Conservation (phyloP, 805 yeast species). For the Ogataea paradorogensis region DNA sequence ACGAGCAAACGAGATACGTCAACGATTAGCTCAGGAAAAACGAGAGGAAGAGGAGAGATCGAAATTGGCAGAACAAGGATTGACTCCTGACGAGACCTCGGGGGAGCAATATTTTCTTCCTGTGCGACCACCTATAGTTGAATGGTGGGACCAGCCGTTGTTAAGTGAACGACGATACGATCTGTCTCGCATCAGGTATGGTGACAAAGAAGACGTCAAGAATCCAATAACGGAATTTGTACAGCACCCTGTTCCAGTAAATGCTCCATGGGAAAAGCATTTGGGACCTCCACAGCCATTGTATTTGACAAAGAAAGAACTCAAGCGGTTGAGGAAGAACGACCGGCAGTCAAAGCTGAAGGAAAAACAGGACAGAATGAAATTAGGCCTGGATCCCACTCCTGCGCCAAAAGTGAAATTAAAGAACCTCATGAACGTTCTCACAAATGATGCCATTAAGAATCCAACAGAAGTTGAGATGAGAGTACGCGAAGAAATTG, state of each 20-base stretch:
- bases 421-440: slow-evolving; percentile 79
- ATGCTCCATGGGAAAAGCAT: slow-evolving; percentile 55
- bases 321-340: slow-evolving; percentile 68
- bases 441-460: slow-evolving; percentile 77
- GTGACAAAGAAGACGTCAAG: slow-evolving; percentile 36
- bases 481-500: slow-evolving; percentile 66
- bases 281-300: slow-evolving; percentile 42
- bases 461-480: slow-evolving; percentile 89
- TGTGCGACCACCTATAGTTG: slow-evolving; percentile 57
- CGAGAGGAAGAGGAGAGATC: slow-evolving; percentile 32
- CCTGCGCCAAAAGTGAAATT: slow-evolving; percentile 88
- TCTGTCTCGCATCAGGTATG: slow-evolving; percentile 35
- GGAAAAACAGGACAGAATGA: slow-evolving; percentile 73
- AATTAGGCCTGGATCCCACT: slow-evolving; percentile 79
- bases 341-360: slow-evolving; percentile 60
- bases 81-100: slow-evolving; percentile 46
- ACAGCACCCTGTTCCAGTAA: slow-evolving; percentile 75
- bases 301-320: slow-evolving; percentile 72
- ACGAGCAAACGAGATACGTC: slow-evolving; percentile 51
- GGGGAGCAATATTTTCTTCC: slow-evolving; percentile 57
- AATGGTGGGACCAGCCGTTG: slow-evolving; percentile 87
- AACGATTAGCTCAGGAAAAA: slow-evolving; percentile 35
- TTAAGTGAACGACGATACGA: slow-evolving; percentile 38
- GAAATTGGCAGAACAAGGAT: slow-evolving; percentile 36
- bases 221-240: slow-evolving; percentile 64